phyloP scores from a whole-genome alignment of 805 yeast genomes.

The Dipodascus albidus region DNA sequence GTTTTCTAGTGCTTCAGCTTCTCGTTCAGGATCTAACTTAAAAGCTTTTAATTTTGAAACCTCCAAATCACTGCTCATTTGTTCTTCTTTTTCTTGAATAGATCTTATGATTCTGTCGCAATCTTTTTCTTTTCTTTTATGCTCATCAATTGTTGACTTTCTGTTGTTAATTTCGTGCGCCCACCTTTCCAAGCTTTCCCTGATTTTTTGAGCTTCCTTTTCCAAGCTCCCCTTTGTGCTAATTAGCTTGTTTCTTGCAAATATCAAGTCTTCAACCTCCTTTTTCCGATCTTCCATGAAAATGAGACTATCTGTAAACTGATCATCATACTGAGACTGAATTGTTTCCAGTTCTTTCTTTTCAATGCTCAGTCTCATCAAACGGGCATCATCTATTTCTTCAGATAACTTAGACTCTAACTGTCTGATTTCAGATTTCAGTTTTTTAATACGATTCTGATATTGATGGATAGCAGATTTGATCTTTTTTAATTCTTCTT shows the following conservation, averaged over 20 bases:
- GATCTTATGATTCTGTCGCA: background rate
- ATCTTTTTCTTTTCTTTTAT: background rate
- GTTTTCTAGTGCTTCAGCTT: background rate
- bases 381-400: background rate
- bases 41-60: background rate
- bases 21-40: background rate
- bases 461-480: background rate
- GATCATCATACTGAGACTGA: background rate
- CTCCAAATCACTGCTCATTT: background rate
- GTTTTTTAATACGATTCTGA: background rate
- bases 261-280: background rate
- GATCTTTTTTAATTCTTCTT: background rate
- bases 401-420: background rate
- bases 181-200: background rate
- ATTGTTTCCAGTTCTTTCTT: background rate
- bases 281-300: background rate
- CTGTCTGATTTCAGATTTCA: background rate
- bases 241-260: background rate
- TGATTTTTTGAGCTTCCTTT: background rate
- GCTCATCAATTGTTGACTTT: background rate
- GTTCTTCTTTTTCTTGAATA: background rate
- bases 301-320: background rate
- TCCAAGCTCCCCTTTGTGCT: background rate
- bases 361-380: background rate
- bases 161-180: background rate